These are phyloP conservation scores for Plectranthus barbatus DNA, from an alignment of 257 asterid genomes.

Conservation along the genomic window DNA sequence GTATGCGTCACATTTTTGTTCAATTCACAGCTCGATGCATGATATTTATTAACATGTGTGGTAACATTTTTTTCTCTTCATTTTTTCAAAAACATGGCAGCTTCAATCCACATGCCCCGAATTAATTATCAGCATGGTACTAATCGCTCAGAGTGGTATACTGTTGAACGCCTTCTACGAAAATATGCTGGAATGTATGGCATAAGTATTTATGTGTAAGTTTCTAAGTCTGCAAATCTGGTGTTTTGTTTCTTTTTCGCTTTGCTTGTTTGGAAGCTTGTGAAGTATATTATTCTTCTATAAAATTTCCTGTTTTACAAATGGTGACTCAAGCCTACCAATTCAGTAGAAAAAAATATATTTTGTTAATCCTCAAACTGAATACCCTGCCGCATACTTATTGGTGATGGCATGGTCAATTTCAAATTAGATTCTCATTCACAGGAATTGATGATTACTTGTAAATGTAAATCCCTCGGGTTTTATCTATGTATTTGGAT, in stretches of 20 bases:
- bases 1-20: not conserved
- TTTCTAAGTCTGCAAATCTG: conserved; percentile 13
- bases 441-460: too few species aligned
- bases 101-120: conserved; percentile 93
- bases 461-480: too few species aligned
- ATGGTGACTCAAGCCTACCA: too few species aligned
- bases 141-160: conserved; percentile 87
- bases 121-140: conserved; percentile 69
- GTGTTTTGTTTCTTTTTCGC: conserved; percentile 1
- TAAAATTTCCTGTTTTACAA: not conserved
- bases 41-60: not conserved
- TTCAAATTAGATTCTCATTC: too few species aligned
- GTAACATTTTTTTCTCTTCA: not conserved
- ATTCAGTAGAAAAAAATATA: too few species aligned
- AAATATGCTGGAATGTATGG: conserved; percentile 68
- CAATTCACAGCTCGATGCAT: conserved; percentile 1
- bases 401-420: too few species aligned
- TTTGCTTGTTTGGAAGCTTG: not conserved
- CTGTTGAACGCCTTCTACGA: conserved; percentile 80
- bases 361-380: too few species aligned
- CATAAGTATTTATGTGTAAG: conserved; percentile 66
- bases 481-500: too few species aligned
- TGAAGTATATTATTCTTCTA: not conserved
- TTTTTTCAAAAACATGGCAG: conserved; percentile 26
- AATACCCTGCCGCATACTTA: too few species aligned